phyloP scores from a whole-genome alignment of 306 rosid genomes.

The Malus fusca region DNA sequence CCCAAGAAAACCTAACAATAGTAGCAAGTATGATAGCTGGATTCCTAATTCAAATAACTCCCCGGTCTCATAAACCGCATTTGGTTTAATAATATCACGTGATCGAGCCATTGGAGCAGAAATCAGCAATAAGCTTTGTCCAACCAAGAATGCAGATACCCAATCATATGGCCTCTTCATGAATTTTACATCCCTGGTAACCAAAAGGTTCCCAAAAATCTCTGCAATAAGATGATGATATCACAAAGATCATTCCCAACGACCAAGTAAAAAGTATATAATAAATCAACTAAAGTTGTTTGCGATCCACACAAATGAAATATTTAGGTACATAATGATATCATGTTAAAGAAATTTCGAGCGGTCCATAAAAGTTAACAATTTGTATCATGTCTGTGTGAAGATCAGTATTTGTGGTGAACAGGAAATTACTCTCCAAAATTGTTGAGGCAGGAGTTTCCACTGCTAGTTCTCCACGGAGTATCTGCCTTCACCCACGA shows the following conservation, averaged over 20 bases:
- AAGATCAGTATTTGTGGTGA: conserved; percentile 1
- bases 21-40: conserved; percentile 70
- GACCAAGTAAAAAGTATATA: not conserved
- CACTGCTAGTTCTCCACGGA: conserved; percentile 43
- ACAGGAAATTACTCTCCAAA: conserved; percentile 42
- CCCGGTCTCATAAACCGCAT: conserved; percentile 58
- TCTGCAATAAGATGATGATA: conserved; percentile 18
- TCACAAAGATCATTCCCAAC: not conserved
- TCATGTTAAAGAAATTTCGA: not conserved
- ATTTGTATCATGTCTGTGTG: not conserved
- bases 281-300: not conserved
- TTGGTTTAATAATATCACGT: conserved; percentile 36
- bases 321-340: not conserved
- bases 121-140: conserved; percentile 46
- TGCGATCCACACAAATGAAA: not conserved
- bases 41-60: conserved; percentile 89
- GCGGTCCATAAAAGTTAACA: not conserved
- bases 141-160: conserved; percentile 49
- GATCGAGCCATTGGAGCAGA: conserved; percentile 59
- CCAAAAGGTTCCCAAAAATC: conserved; percentile 26
- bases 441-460: conserved; percentile 27
- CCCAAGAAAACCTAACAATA: conserved; percentile 72
- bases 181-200: conserved; percentile 31
- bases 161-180: conserved; percentile 29
- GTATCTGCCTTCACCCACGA: conserved; percentile 72